These are phyloP conservation scores for Cryptococcus neoformans DNA, from an alignment of 1,284 basidiomycete species.

Conservation along the genomic window DNA sequence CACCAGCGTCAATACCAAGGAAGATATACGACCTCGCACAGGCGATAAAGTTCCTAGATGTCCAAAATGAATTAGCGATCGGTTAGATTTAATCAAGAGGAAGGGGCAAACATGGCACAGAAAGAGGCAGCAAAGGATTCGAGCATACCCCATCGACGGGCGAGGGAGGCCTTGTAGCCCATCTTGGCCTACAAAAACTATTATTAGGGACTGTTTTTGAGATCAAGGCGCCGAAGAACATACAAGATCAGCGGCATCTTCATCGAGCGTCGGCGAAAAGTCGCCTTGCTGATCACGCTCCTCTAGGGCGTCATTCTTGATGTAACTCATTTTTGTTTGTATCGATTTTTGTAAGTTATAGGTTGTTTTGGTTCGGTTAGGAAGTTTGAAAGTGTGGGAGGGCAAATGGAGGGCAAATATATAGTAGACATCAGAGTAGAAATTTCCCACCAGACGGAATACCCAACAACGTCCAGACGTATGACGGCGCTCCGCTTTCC, in stretches of 20 bases:
- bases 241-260: slow-evolving; percentile 5
- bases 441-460: no score
- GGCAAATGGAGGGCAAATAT: no score
- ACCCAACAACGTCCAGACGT: no score
- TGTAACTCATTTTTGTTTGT: no score
- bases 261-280: not conserved
- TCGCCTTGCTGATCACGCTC: no score
- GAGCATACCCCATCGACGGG: slow-evolving; percentile 15
- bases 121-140: slow-evolving; percentile 23
- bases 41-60: slow-evolving; percentile 19
- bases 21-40: slow-evolving; percentile 66
- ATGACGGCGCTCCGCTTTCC: no score
- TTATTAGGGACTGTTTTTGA: not conserved
- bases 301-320: no score
- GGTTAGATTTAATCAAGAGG: not conserved
- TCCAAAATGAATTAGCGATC: not conserved
- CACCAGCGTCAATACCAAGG: slow-evolving; percentile 74
- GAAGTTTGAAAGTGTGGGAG: no score
- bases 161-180: slow-evolving; percentile 19
- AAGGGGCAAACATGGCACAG: slow-evolving; percentile 14
- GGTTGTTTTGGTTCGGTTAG: no score
- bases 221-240: not conserved
- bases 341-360: no score
- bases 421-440: no score
- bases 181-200: not conserved